These are phyloP conservation scores for Mrakia frigida DNA, from an alignment of 768 basidiomycete genomes.

Conservation along the genomic window DNA sequence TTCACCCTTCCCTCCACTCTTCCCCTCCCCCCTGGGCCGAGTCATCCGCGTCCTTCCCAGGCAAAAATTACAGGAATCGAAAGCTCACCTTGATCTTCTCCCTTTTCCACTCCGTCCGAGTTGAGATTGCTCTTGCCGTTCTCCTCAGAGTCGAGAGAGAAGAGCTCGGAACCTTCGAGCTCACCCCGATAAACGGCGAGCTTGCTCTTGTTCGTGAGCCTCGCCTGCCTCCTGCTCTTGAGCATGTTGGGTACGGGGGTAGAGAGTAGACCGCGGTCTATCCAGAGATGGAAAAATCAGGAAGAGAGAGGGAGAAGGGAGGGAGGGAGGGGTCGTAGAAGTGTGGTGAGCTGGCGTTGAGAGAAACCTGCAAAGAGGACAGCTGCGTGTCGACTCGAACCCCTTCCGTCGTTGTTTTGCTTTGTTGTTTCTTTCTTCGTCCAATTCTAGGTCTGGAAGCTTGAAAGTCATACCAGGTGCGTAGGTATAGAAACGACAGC, in stretches of 20 bases:
- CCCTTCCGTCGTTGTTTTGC: no score
- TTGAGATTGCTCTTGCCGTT: constrained; percentile 27
- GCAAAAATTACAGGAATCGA: neutral
- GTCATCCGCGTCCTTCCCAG: neutral
- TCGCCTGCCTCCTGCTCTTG: constrained; percentile 27
- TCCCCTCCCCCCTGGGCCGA: neutral
- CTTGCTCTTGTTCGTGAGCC: constrained; percentile 31
- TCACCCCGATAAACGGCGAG: constrained; percentile 25
- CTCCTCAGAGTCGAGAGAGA: constrained; percentile 26
- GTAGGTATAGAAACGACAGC: no score
- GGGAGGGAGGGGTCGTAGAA: neutral
- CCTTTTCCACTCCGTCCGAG: constrained; percentile 32
- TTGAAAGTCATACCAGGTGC: no score
- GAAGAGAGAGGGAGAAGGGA: neutral
- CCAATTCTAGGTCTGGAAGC: no score
- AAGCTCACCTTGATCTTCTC: constrained; percentile 32
- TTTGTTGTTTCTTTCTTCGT: no score
- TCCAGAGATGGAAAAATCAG: neutral
- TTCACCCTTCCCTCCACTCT: constrained; percentile 9
- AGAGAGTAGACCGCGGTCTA: neutral
- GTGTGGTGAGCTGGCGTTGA: neutral
- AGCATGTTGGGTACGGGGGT: constrained; percentile 21
- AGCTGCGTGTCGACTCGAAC: no score
- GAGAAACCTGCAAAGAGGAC: neutral
- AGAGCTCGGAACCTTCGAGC: constrained; percentile 26